Conservation (phyloP, 2,329 filamentous ascomycete species). For the Pseudocercospora vitis region DNA sequence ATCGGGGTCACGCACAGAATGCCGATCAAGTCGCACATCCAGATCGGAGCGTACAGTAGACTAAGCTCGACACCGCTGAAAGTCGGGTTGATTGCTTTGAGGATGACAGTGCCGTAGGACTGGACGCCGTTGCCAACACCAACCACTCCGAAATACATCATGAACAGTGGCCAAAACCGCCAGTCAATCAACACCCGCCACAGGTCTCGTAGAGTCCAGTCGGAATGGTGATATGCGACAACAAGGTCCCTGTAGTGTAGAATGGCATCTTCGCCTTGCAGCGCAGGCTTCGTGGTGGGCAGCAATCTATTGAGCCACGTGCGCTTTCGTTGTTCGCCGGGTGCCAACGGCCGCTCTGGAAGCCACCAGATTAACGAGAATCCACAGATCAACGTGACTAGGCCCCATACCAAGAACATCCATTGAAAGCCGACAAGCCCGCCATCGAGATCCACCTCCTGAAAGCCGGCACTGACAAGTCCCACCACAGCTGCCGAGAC, state of each 20-base stretch:
- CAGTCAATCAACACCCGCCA: conserved; percentile 73
- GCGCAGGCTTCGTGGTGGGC: conserved; percentile 67
- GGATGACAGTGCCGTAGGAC: conserved; percentile 84
- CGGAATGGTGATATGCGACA: conserved; percentile 72
- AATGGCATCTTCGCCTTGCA: conserved; percentile 73
- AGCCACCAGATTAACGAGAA: conserved; percentile 83
- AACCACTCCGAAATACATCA: conserved; percentile 96
- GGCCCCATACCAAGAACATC: conserved; percentile 90
- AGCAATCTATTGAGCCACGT: conserved; percentile 63
- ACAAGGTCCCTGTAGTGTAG: conserved; percentile 82
- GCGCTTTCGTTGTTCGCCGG: conserved; percentile 60
- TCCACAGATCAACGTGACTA: conserved; percentile 71
- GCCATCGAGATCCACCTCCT: conserved; percentile 77
- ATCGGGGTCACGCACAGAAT: conserved; percentile 83
- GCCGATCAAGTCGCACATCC: conserved; percentile 79
- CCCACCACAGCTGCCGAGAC: conserved; percentile 87
- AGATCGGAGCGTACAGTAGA: conserved; percentile 85
- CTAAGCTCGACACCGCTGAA: conserved; percentile 75
- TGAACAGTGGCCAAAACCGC: conserved; percentile 78
- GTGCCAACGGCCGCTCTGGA: conserved; percentile 75
- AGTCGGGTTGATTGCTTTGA: conserved; percentile 70
- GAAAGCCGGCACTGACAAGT: conserved; percentile 85
- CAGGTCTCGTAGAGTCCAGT: conserved; percentile 73
- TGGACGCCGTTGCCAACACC: conserved; percentile 90
- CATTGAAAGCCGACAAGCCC: conserved; percentile 81